Base-by-base conservation (phyloP, 208 protist species). In the Baffinella frigidus region DNA sequence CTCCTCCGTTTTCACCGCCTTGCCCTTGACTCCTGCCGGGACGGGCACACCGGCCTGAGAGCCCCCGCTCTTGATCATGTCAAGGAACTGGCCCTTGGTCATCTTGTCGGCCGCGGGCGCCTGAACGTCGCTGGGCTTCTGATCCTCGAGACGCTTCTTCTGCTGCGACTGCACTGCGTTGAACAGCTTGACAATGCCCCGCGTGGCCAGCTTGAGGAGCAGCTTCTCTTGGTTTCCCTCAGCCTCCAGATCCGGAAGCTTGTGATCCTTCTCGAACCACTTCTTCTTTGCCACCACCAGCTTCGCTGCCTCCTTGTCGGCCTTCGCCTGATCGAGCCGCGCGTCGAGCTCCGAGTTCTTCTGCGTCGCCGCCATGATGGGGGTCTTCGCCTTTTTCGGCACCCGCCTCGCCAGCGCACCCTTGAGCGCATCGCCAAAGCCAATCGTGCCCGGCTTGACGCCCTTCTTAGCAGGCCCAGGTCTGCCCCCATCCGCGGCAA, bases 241-340 rank as follows among this genome's bases (percentile, higher is more conserved):
- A 11, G 77, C 77, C 14, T 24, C 33, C 14, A 33, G 17, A 20
- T 87, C 50, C 3, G 77, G 77, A 30, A 87, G 4, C 39, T 61
- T 43, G 38, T 87, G 77, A 17, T 87, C 77, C 39, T 87, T 87
- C 38, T 56, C 30, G 36, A 87, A 87, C 77, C 77, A 87, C 36
- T 87, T 87, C 77, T 61, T 71, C 77, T 87, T 87, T 17, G 36
- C 77, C 30, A 87, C 41, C n/a, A 56, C 33, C 30, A 87, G 27
- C 24, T 56, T 87, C 39, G 27, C 35, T n/a, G 27, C 50, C 35
- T 87, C 77, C 33, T 61, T 45, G 39, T 36, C 48, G 14, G 27
- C 36, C 50, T 87, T 87, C 27, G 45, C 77, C 44, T 45, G 20
- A 9, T 71, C 38, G 27, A 45, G 30, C 33, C 77, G 77, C 50